Evolutionary conservation across 2,329 filamentous ascomycete genomes (phyloP), one percentile per base, ranked within the genome.

Genomic region (Paraphaeosphaeria sporulosa): DNA sequence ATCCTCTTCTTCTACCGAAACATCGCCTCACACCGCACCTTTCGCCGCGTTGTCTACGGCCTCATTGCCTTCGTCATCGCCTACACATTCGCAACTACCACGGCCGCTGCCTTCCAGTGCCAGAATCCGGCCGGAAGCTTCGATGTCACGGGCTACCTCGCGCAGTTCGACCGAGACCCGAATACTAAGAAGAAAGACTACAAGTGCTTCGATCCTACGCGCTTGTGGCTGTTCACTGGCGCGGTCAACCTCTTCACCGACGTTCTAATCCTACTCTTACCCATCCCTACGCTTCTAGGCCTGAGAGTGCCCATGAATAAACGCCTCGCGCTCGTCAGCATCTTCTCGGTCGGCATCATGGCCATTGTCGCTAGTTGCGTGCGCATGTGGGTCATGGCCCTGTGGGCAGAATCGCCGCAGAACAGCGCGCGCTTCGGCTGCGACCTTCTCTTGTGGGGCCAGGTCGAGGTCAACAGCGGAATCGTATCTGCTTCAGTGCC

Each of bases 261-360:
- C 57, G 68, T 81, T 10, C 61, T 81, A 19, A 80, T 83, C 57
- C 75, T 82, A 6, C 59, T 80, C 6, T 66, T 83, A 2, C 82
- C 82, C 0, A 78, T 84, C 17, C 81, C 81, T 0, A 76, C 83
- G 48, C 75, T 84, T 30, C 71, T 79, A 0, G 76, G 76, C 2
- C 77, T 86, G 3, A 77, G 83, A 57, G 83, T 86, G 7, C 82
- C 83, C 0, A 71, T 68, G 4, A 76, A 76, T 3, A 83, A 85
- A 57, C 85, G 86, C 56, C 69, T 84, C 15, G 85, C 83, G 0
- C 78, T 89, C n/a, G 66, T 77, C 9, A 73, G 69, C 12, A 75
- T 77, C 50, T 77, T 78, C 62, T 71, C 69, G 2, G 65, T 77
- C 17, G 75, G 76, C 27, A 65, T 77, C 57, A 67, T 78, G 62